Evolutionary conservation across 1,139 yeast species (phyloP).

Genomic region (Zygosaccharomyces sapae): DNA sequence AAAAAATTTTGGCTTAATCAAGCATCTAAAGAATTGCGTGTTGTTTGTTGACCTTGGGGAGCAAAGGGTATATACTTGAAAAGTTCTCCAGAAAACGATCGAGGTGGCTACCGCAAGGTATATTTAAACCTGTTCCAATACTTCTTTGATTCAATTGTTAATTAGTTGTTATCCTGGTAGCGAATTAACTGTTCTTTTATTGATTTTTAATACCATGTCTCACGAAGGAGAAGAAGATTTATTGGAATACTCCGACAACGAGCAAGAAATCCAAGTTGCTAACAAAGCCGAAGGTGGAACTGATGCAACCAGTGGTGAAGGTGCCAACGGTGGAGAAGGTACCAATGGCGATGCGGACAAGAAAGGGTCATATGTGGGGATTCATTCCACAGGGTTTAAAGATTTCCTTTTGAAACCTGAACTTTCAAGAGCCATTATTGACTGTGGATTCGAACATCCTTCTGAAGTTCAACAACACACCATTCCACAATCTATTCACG

Average conservation of each 20-base stretch:
- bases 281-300: conserved; percentile 48
- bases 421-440: conserved; percentile 93
- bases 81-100: conserved; percentile 2
- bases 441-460: conserved; percentile 99
- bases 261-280: conserved; percentile 81
- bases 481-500: conserved; percentile 96
- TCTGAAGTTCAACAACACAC: conserved; percentile 99
- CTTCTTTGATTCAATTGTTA: not conserved
- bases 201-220: conserved; percentile 25
- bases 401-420: conserved; percentile 96
- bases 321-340: conserved; percentile 30
- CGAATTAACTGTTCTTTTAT: conserved; percentile 2
- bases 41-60: conserved; percentile 3
- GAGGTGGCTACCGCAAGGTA: not conserved
- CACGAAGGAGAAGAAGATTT: conserved; percentile 98
- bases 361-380: conserved; percentile 97
- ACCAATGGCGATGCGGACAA: conserved; percentile 62
- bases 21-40: not conserved
- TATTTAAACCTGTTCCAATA: not conserved
- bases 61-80: not conserved
- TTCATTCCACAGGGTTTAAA: conserved; percentile 97
- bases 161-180: conserved; percentile 4
- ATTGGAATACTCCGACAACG: conserved; percentile 96
- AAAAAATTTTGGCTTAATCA: conserved; percentile 6
- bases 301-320: conserved; percentile 28